These are phyloP conservation scores for Scheffersomyces illinoinensis DNA, from an alignment of 1,139 yeast species.

Conservation along the genomic window DNA sequence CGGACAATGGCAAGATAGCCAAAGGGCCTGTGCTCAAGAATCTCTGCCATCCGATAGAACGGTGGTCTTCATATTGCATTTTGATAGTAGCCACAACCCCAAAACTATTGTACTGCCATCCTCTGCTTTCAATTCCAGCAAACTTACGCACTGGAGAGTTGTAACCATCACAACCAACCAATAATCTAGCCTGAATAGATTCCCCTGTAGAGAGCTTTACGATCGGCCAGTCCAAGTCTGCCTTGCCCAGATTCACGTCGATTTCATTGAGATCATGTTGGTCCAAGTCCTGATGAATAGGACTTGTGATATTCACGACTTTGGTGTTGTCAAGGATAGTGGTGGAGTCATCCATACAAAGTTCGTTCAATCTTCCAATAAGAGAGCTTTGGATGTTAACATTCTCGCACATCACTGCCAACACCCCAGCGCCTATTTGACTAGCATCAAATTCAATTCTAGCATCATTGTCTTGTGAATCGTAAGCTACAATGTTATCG, in stretches of 20 bases:
- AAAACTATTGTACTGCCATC: constrained; percentile 87
- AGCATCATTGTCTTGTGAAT: constrained; percentile 68
- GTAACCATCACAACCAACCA: constrained; percentile 95
- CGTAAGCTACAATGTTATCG: constrained; percentile 83
- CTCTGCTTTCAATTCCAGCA: constrained; percentile 81
- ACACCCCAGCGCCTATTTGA: constrained; percentile 36
- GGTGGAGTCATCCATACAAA: constrained; percentile 41
- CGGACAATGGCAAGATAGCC: constrained; percentile 84
- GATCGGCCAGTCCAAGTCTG: constrained; percentile 69
- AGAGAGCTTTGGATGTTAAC: constrained; percentile 78
- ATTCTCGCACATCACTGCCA: constrained; percentile 89
- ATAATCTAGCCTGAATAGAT: constrained; percentile 62
- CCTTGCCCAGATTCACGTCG: constrained; percentile 20
- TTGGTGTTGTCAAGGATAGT: constrained; percentile 61
- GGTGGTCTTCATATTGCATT: constrained; percentile 68
- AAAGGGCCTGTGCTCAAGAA: constrained; percentile 91
- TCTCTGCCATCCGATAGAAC: constrained; percentile 87
- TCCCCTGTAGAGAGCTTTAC: constrained; percentile 71
- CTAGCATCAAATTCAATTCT: constrained; percentile 70
- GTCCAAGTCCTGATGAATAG: constrained; percentile 15
- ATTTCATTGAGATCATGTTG: constrained; percentile 12
- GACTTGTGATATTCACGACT: constrained; percentile 53
- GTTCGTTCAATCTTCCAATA: constrained; percentile 55
- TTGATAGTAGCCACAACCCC: constrained; percentile 91
- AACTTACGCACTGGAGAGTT: constrained; percentile 89